Base-by-base conservation (phyloP, 352 stramenopile species). In the Phytophthora idaei region DNA sequence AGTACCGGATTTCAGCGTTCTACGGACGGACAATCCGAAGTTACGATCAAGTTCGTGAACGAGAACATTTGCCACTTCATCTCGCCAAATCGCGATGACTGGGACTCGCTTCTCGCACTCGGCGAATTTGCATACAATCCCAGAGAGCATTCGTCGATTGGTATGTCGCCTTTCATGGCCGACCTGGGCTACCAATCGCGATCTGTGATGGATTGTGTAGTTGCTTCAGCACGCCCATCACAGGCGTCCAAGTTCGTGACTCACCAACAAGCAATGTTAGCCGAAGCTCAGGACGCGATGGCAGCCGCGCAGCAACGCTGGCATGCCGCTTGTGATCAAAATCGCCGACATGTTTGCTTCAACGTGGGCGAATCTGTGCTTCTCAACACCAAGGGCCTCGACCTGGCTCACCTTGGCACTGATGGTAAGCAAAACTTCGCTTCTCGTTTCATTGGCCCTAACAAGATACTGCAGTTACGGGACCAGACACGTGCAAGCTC, bases 151-250 rank as follows among this genome's bases (percentile, higher is more conserved):
- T 3, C 1, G 0, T 17, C 36, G 0, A 50, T 17, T 5, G 52
- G 52, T 0, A 59, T 50, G 52, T 59, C 37, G 37, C 37, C 37
- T n/a, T 59, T 59, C 14, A 39, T 7, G 25, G 52, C 52, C 2
- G 52, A 59, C 17, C 6, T 59, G 0, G 52, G 37, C 2, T 59
- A 59, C 8, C 32, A 48, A 12, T 34, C 37, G 15, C 32, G 37
- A 4, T 31, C 50, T 1, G 36, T 57, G 15, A 8, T 9, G 1
- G 49, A 56, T 45, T 31, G 31, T 2, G 7, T n/a, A 1, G 3
- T 45, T 9, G 3, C 7, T 6, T 2, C 27, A 27, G 0, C 47
- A 27, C 29, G 29, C 1, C 29, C 3, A 7, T 8, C 29, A 7
- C 29, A 5, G 5, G 47, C 47, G 10, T 25, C 29, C 0, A 5